Evolutionary conservation across 805 yeast species (phyloP).

Genomic region (Wickerhamiella allomyrinae): DNA sequence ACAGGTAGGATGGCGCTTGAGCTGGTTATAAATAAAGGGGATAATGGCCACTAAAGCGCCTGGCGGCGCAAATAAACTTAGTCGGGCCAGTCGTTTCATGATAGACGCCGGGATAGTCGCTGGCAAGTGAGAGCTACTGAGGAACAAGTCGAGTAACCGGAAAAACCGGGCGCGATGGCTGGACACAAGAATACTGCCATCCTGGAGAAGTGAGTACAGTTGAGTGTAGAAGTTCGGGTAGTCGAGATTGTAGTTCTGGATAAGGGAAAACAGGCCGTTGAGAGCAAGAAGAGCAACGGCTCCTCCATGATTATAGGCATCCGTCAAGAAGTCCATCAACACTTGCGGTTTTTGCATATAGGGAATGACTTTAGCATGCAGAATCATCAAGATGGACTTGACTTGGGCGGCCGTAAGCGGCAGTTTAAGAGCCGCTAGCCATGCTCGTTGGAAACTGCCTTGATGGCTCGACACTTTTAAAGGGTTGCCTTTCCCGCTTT

Average conservation of each 20-base stretch:
- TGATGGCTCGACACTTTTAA: conserved; percentile 36
- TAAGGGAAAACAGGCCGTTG: conserved; percentile 75
- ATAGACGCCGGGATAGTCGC: conserved; percentile 76
- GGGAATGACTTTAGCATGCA: conserved; percentile 80
- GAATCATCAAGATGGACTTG: conserved; percentile 48
- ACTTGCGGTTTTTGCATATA: conserved; percentile 62
- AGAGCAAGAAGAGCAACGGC: conserved; percentile 63
- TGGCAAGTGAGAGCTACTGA: conserved; percentile 77
- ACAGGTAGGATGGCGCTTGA: conserved; percentile 88
- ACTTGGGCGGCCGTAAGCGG: conserved; percentile 41
- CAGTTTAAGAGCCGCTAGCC: conserved; percentile 41
- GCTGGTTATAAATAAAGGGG: conserved; percentile 81
- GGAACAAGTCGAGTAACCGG: conserved; percentile 71
- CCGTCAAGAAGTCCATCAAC: conserved; percentile 88
- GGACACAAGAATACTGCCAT: conserved; percentile 55
- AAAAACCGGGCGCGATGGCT: conserved; percentile 76
- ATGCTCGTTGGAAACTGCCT: conserved; percentile 48
- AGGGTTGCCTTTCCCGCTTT: conserved; percentile 25
- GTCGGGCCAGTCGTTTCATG: conserved; percentile 65
- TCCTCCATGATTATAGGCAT: conserved; percentile 54
- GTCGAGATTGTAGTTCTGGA: conserved; percentile 70
- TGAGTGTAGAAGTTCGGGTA: conserved; percentile 82
- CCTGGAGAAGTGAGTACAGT: conserved; percentile 62
- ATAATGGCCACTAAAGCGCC: conserved; percentile 74
- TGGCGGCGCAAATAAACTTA: conserved; percentile 67